A percentile compares a stretch with the other conserved stretches of the same genome.
phyloP scores from a whole-genome alignment of 164 flowering plant genomes.

The Pachysandra terminalis region DNA sequence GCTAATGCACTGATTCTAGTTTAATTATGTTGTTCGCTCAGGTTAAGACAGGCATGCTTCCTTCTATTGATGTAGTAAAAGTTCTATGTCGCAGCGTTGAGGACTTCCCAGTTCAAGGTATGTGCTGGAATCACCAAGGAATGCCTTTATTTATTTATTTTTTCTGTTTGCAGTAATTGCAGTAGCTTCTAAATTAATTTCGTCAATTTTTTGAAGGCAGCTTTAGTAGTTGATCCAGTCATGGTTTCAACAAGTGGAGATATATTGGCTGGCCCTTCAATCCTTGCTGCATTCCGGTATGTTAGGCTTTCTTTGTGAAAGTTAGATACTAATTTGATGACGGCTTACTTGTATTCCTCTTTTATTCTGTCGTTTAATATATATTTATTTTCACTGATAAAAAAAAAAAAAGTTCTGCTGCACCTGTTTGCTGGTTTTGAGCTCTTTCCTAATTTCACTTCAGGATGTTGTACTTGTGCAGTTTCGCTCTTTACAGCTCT shows the following conservation, averaged over 20 bases:
- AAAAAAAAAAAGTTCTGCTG: not conserved
- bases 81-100: conserved; percentile 48
- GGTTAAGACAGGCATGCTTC: conserved; percentile 99
- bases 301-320: conserved; percentile 11
- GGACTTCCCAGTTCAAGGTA: conserved; percentile 75
- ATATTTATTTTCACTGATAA: too few species aligned
- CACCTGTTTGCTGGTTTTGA: not conserved
- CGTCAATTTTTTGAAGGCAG: conserved; percentile 56
- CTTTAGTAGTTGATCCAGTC: conserved; percentile 96
- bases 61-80: conserved; percentile 65
- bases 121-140: conserved; percentile 2
- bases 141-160: not conserved
- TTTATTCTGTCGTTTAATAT: not conserved
- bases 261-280: conserved; percentile 74
- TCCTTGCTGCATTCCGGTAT: conserved; percentile 66
- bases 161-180: not conserved
- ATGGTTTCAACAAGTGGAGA: conserved; percentile 99
- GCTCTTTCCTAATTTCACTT: not conserved
- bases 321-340: not conserved
- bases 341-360: not conserved
- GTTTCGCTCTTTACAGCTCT: not conserved
- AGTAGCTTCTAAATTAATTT: conserved; percentile 19
- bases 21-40: conserved; percentile 22
- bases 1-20: conserved; percentile 6
- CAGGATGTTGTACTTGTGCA: not conserved